phyloP scores from a whole-genome alignment of 495 filamentous ascomycete species.

The Penicillium manginii region DNA sequence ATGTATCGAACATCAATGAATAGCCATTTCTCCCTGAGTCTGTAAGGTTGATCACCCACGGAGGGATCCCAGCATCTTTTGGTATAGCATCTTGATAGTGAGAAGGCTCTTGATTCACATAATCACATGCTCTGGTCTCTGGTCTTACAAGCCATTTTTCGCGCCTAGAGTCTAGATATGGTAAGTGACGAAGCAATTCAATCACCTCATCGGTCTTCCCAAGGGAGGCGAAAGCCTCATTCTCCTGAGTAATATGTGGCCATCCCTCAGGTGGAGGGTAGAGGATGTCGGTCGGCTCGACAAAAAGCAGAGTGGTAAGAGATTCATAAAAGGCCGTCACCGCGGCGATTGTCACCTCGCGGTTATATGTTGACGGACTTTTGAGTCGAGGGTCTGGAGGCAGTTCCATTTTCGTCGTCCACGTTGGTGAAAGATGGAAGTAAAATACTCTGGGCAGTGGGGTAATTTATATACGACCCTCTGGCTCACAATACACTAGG shows the following conservation, averaged over 20 bases:
- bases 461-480: too few relatives aligned
- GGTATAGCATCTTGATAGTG: not conserved
- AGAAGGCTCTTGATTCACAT: not conserved
- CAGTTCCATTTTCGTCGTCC: too few relatives aligned
- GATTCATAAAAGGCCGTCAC: not conserved
- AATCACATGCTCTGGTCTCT: not conserved
- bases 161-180: slow-evolving; percentile 5
- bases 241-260: slow-evolving; percentile 6
- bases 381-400: slow-evolving; percentile 1
- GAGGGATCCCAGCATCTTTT: slow-evolving; percentile 1
- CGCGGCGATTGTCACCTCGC: not conserved
- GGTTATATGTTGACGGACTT: slow-evolving; percentile 1
- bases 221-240: not conserved
- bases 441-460: too few relatives aligned
- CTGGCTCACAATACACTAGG: too few relatives aligned
- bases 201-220: not conserved
- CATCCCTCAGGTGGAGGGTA: slow-evolving; percentile 5
- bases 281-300: slow-evolving; percentile 5
- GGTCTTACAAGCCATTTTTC: not conserved
- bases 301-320: not conserved
- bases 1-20: slow-evolving; percentile 1
- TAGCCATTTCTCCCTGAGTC: not conserved
- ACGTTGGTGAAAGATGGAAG: too few relatives aligned
- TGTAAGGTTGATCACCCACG: slow-evolving; percentile 5
- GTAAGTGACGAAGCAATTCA: slow-evolving; percentile 3